phyloP scores from a whole-genome alignment of 805 yeast species.

The Jamesozyma rosinii region DNA sequence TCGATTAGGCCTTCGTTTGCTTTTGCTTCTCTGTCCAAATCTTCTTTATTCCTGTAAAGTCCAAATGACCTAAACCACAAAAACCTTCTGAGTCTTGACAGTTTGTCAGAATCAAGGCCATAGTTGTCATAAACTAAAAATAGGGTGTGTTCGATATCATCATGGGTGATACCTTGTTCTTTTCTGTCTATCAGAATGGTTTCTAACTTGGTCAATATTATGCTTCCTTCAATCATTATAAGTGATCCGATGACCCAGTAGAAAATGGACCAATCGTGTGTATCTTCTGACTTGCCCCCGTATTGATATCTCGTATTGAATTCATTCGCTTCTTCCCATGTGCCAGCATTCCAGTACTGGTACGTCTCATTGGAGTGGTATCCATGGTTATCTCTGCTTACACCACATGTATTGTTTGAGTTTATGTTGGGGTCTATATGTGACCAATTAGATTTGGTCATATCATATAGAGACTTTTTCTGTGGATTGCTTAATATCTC shows the following conservation, averaged over 20 bases:
- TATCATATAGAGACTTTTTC: conserved; percentile 39
- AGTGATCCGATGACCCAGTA: conserved; percentile 31
- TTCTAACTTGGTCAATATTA: conserved; percentile 33
- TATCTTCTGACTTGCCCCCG: neutral
- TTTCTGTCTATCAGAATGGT: conserved; percentile 28
- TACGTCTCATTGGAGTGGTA: conserved; percentile 24
- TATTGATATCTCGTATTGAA: conserved; percentile 8
- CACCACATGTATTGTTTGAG: conserved; percentile 8
- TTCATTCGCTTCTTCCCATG: conserved; percentile 53
- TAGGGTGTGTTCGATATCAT: conserved; percentile 35
- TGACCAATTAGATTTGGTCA: conserved; percentile 39
- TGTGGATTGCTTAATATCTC: conserved; percentile 41
- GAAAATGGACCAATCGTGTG: neutral
- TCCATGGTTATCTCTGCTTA: conserved; percentile 14
- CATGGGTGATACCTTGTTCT: conserved; percentile 26
- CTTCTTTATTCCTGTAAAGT: conserved; percentile 23
- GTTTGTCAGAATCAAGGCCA: conserved; percentile 42
- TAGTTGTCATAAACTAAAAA: conserved; percentile 39
- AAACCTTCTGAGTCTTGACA: conserved; percentile 47
- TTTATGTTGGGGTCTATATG: conserved; percentile 20
- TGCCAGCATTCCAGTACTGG: conserved; percentile 52
- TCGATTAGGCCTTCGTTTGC: conserved; percentile 79
- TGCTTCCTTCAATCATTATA: conserved; percentile 35
- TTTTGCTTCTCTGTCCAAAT: conserved; percentile 30
- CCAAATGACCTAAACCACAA: conserved; percentile 43